Evolutionary conservation across 768 basidiomycete genomes (phyloP), one percentile per base, ranked within the genome.

Genomic region (Psilocybe cubensis): DNA sequence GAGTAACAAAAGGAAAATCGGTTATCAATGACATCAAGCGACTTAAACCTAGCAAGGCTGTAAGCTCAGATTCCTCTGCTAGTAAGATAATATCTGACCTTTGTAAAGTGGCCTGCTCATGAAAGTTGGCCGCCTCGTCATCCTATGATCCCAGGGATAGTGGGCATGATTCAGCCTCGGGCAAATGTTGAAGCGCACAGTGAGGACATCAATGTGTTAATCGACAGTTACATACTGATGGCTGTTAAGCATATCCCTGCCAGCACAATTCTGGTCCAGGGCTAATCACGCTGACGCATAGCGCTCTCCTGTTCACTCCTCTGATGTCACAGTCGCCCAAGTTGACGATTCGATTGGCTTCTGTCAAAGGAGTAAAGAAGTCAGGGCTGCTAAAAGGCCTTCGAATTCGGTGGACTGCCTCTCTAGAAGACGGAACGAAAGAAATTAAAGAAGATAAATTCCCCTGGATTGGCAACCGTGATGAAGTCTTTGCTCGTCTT

Each of bases 401-500:
- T 24, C 65, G 72, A 12, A 67, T 90, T 21, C 68, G 69, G 43
- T 86, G 82, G 80, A 57, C 52, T 35, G 65, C 72, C 4, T 62
- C 64, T 23, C 54, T 57, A 5, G 70, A 73, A 17, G 74, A 73
- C 14, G 74, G 66, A 11, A 56, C 61, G n/a, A 68, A 64, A 14
- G 68, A 66, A 28, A 76, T 76, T 56, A 76, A 71, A 52, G 81
- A 83, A 52, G 85, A 83, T 50, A 82, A 71, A 61, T 87, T 89
- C 63, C 59, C 71, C 17, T 87, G 85, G 83, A 77, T 89, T 35
- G 82, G 81, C 28, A 76, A 72, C 23, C 80, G 87, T 4, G 86
- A 89, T 68, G 87, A 89, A 45, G 66, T 89, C 17, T 89, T 90
- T 67, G 84, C 84, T 42, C 71, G 86, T 56, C 76, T 90, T 11